A percentile compares a stretch with the other conserved stretches of the same genome.
These are phyloP conservation scores for Grifola frondosa DNA, from an alignment of 1,284 basidiomycete genomes.

Conservation along the genomic window DNA sequence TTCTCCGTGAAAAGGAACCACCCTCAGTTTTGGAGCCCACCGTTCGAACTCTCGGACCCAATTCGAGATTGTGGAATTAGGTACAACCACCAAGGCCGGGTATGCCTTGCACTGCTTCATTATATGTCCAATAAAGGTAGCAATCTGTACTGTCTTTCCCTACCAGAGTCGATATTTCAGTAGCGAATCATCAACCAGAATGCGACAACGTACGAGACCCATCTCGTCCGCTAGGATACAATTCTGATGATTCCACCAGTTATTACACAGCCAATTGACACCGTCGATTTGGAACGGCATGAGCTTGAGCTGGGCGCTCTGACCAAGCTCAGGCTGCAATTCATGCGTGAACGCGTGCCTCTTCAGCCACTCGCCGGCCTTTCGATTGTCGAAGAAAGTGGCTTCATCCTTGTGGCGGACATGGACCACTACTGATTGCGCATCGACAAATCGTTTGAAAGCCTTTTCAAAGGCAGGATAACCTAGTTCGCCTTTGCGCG, in stretches of 20 bases:
- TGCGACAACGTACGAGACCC: constrained; percentile 68
- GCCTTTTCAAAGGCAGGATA: constrained; percentile 69
- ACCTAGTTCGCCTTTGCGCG: constrained; percentile 51
- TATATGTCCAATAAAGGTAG: constrained; percentile 83
- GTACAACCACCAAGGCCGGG: constrained; percentile 89
- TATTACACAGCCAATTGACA: constrained; percentile 89
- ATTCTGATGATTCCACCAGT: constrained; percentile 85
- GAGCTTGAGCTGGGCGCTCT: constrained; percentile 58
- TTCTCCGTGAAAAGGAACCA: constrained; percentile 83
- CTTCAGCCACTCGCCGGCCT: constrained; percentile 38
- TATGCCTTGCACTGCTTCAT: constrained; percentile 58
- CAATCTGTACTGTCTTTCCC: constrained; percentile 94
- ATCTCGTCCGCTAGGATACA: constrained; percentile 99
- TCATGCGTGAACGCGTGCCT: constrained; percentile 46
- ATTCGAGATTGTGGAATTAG: constrained; percentile 91
- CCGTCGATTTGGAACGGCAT: constrained; percentile 92
- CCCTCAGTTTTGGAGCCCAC: constrained; percentile 84
- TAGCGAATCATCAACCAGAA: constrained; percentile 1
- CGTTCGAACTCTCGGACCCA: constrained; percentile 88
- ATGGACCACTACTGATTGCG: constrained; percentile 63
- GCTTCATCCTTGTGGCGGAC: constrained; percentile 43
- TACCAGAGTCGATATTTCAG: constrained; percentile 35
- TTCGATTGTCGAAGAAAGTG: constrained; percentile 46
- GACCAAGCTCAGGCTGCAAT: constrained; percentile 62
- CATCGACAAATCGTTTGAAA: constrained; percentile 62